Evolutionary conservation across 805 yeast species (phyloP).

Genomic region (Maudiozyma turicensis): DNA sequence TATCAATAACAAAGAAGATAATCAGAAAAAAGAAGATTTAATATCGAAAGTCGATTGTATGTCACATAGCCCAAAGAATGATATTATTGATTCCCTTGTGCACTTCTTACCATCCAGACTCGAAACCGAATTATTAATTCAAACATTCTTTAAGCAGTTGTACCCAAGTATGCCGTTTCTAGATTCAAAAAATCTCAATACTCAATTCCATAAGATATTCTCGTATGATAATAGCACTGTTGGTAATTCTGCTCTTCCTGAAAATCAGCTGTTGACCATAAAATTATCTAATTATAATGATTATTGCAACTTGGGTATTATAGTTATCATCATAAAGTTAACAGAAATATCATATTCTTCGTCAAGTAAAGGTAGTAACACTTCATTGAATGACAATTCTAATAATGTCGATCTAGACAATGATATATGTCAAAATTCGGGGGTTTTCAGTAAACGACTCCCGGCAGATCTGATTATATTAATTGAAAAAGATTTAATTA

Average conservation of each 20-base stretch:
- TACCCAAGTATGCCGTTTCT: slow-evolving; percentile 59
- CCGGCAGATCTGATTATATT: slow-evolving; percentile 23
- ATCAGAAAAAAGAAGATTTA: background rate
- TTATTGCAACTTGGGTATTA: slow-evolving; percentile 2
- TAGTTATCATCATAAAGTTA: background rate
- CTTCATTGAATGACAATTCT: background rate
- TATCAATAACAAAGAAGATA: background rate
- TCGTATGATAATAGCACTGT: background rate
- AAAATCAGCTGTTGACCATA: background rate
- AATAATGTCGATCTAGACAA: slow-evolving; percentile 2
- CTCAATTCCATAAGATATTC: slow-evolving; percentile 20
- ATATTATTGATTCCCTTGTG: background rate
- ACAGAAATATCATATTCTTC: background rate
- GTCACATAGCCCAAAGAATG: background rate
- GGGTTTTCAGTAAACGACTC: slow-evolving; percentile 19
- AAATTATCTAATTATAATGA: background rate
- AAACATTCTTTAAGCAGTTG: slow-evolving; percentile 46
- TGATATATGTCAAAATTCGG: slow-evolving; percentile 4
- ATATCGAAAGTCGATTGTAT: too few species aligned
- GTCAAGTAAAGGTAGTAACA: background rate
- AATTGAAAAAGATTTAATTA: slow-evolving; percentile 30
- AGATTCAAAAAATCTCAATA: slow-evolving; percentile 39
- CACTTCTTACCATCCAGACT: background rate
- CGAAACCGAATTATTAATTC: slow-evolving; percentile 38
- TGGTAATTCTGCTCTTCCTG: background rate